These are phyloP conservation scores for Colletotrichum phormii DNA, from an alignment of 2,329 filamentous ascomycete genomes.

Conservation along the genomic window DNA sequence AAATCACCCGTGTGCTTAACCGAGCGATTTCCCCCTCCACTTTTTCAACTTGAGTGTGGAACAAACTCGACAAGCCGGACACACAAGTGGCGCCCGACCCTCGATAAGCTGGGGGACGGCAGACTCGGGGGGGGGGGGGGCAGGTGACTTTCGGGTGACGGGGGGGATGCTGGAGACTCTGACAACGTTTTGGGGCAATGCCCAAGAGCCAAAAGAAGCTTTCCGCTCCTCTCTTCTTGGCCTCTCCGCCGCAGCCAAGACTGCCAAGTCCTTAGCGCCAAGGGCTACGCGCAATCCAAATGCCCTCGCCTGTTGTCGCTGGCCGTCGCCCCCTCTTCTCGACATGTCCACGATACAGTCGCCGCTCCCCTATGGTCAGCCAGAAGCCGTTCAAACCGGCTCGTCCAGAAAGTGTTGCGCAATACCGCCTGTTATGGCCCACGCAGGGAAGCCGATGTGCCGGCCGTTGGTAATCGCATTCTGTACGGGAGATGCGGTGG, in stretches of 20 bases:
- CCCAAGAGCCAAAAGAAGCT: constrained; percentile 35
- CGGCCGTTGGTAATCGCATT: background rate
- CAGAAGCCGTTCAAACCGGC: constrained; percentile 31
- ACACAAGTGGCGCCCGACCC: background rate
- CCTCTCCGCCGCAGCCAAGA: constrained; percentile 37
- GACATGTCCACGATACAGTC: constrained; percentile 13
- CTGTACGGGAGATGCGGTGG: background rate
- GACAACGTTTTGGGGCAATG: constrained; percentile 16
- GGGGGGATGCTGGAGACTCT: background rate
- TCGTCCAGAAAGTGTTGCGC: constrained; percentile 33
- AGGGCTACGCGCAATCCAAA: constrained; percentile 36
- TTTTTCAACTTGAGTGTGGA: constrained; percentile 14
- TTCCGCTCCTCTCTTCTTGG: constrained; percentile 37
- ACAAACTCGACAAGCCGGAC: background rate
- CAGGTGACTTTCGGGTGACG: constrained; percentile 14
- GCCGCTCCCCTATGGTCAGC: constrained; percentile 22
- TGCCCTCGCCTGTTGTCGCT: constrained; percentile 12
- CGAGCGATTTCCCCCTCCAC: constrained; percentile 13
- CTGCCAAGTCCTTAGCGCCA: constrained; percentile 33
- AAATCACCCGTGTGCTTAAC: constrained; percentile 7
- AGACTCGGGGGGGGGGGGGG: background rate
- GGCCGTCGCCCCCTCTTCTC: constrained; percentile 13
- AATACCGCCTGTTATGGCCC: constrained; percentile 33
- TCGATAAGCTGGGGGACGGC: constrained; percentile 5
- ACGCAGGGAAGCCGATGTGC: constrained; percentile 32